Evolutionary conservation across 176 grass and related monocot species (phyloP).

Genomic region (Oryza coarctata): DNA sequence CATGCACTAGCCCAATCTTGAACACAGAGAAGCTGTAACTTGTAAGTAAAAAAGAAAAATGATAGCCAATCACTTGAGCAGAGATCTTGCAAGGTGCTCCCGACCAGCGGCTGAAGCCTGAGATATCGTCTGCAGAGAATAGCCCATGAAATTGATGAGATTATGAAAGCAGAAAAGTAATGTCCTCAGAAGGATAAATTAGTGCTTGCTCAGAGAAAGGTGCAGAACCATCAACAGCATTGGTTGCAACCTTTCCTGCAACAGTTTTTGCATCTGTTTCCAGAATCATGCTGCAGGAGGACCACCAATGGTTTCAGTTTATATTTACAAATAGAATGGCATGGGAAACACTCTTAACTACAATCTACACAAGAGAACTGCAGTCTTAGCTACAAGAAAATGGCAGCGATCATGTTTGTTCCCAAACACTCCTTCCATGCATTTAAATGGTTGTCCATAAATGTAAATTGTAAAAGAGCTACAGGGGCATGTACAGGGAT

Average conservation of each 20-base stretch:
- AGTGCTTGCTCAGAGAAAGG: constrained; percentile 85
- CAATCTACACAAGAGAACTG: not conserved
- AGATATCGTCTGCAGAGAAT: constrained; percentile 64
- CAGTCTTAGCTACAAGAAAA: not conserved
- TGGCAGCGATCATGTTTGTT: not conserved
- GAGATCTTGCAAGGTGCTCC: constrained; percentile 83
- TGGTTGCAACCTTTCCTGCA: constrained; percentile 80
- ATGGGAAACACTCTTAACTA: not conserved
- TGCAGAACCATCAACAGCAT: constrained; percentile 66
- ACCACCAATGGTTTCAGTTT: not conserved
- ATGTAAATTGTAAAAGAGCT: no score
- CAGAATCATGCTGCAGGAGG: constrained; percentile 63
- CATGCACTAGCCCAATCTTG: constrained; percentile 5
- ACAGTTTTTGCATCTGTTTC: constrained; percentile 78
- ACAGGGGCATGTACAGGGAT: no score
- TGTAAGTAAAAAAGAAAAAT: constrained; percentile 8
- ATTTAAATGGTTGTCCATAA: no score
- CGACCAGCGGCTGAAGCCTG: constrained; percentile 74
- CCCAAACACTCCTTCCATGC: no score
- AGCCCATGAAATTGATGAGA: not conserved
- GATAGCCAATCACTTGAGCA: constrained; percentile 60
- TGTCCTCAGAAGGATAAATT: not conserved
- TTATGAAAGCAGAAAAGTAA: not conserved
- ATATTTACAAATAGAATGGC: not conserved
- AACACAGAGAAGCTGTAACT: not conserved